These are phyloP conservation scores for Cyamopsis tetragonoloba DNA, from an alignment of 306 rosid genomes.

Conservation along the genomic window DNA sequence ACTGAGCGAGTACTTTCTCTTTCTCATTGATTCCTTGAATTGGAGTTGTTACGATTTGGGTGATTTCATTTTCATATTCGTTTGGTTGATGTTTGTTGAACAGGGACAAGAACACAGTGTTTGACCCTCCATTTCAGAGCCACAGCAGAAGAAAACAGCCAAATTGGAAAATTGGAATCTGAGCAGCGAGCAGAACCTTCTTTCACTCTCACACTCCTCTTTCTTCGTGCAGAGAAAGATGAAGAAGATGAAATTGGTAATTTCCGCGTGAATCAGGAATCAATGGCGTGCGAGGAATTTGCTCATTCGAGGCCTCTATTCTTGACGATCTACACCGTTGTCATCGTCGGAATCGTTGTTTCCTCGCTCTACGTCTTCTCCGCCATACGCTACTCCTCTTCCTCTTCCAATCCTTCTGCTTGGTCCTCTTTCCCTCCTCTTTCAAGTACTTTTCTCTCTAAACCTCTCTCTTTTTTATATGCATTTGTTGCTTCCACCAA, in stretches of 20 bases:
- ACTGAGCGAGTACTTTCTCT: too few relatives aligned
- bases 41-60: neutral
- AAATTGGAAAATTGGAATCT: neutral
- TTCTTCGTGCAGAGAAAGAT: neutral
- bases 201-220: too few relatives aligned
- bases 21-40: too few relatives aligned
- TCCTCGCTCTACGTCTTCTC: slow-evolving; percentile 72
- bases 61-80: neutral
- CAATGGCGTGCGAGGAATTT: slow-evolving; percentile 46
- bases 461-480: neutral
- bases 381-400: slow-evolving; percentile 47
- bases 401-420: slow-evolving; percentile 37
- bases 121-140: neutral
- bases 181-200: too few relatives aligned
- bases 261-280: neutral
- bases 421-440: slow-evolving; percentile 33
- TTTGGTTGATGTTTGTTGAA: neutral
- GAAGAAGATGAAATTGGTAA: neutral
- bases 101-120: neutral
- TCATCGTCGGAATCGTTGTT: slow-evolving; percentile 55
- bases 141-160: neutral
- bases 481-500: neutral
- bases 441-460: slow-evolving; percentile 38
- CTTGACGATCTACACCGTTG: slow-evolving; percentile 57
- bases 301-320: slow-evolving; percentile 63